These are phyloP conservation scores for Groenewaldozyma auringiensis DNA, from an alignment of 1,139 yeast genomes.

Conservation along the genomic window DNA sequence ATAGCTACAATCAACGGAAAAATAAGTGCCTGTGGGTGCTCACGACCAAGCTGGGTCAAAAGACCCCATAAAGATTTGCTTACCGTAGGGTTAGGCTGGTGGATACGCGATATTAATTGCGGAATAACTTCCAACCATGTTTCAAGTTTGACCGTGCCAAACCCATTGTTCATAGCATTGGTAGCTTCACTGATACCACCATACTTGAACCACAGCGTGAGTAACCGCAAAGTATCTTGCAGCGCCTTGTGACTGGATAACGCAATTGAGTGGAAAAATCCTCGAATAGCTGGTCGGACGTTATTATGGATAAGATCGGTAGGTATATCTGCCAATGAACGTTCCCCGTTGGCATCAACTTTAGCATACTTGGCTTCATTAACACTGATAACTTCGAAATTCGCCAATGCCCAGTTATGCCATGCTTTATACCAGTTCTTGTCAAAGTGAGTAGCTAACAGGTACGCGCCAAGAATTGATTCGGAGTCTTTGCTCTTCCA, in stretches of 20 bases:
- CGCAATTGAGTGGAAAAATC: conserved; percentile 92
- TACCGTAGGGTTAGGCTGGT: conserved; percentile 85
- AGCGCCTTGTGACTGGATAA: conserved; percentile 78
- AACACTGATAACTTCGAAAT: conserved; percentile 84
- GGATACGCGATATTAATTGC: conserved; percentile 91
- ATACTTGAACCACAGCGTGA: conserved; percentile 92
- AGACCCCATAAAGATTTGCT: conserved; percentile 73
- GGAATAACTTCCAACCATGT: conserved; percentile 96
- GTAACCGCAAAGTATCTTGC: conserved; percentile 83
- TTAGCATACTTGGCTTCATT: conserved; percentile 22
- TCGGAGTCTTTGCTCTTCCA: conserved; percentile 78
- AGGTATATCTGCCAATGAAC: conserved; percentile 23
- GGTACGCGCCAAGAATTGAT: conserved; percentile 78
- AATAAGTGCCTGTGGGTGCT: conserved; percentile 94
- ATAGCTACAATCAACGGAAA: conserved; percentile 95
- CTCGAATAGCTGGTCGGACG: conserved; percentile 90
- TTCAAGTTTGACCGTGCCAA: conserved; percentile 79
- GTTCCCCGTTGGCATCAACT: conserved; percentile 4
- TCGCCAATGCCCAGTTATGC: conserved; percentile 99
- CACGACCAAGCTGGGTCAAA: conserved; percentile 81
- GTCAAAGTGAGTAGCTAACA: conserved; percentile 92
- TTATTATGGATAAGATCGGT: conserved; percentile 68
- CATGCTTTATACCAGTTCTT: conserved; percentile 95
- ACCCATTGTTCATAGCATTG: conserved; percentile 84
- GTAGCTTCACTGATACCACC: conserved; percentile 93